Conservation (phyloP, 1,139 yeast species). For the Meyerozyma elateridarum region DNA sequence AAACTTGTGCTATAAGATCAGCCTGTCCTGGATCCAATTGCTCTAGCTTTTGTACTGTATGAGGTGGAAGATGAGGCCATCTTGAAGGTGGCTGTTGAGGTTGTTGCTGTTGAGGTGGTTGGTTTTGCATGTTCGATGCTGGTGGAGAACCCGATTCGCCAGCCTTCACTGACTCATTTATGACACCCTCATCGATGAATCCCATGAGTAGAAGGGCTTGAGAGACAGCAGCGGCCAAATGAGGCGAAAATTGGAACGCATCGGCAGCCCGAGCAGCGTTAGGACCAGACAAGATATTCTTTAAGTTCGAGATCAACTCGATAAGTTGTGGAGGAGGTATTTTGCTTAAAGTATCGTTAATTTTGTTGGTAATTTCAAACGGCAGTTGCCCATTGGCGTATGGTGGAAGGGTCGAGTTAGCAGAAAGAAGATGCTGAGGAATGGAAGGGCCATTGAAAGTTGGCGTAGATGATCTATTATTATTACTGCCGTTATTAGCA, state of each 20-base stretch:
- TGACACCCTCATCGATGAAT: slow-evolving; percentile 59
- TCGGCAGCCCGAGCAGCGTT: slow-evolving; percentile 47
- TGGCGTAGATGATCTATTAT: not conserved
- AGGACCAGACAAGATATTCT: slow-evolving; percentile 47
- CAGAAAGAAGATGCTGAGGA: slow-evolving; percentile 5
- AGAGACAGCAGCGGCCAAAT: slow-evolving; percentile 60
- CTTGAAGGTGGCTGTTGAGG: slow-evolving; percentile 22
- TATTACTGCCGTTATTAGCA: not conserved
- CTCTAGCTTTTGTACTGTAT: slow-evolving; percentile 44
- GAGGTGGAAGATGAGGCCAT: slow-evolving; percentile 49
- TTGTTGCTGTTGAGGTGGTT: slow-evolving; percentile 9
- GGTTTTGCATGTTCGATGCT: slow-evolving; percentile 20
- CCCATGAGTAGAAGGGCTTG: slow-evolving; percentile 79
- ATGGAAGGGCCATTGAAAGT: slow-evolving; percentile 2
- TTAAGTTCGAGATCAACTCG: slow-evolving; percentile 61
- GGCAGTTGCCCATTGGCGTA: slow-evolving; percentile 26
- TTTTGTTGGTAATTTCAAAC: slow-evolving; percentile 46
- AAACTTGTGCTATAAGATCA: slow-evolving; percentile 59
- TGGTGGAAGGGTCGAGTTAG: slow-evolving; percentile 6
- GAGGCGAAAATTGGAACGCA: slow-evolving; percentile 51
- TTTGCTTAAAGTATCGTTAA: slow-evolving; percentile 50
- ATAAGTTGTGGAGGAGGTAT: slow-evolving; percentile 68
- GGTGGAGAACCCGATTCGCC: slow-evolving; percentile 18
- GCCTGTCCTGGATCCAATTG: slow-evolving; percentile 55
- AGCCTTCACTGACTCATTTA: slow-evolving; percentile 42